Base-by-base conservation (phyloP, 148 eudicot genomes). In the Rhododendron williamsianum region DNA sequence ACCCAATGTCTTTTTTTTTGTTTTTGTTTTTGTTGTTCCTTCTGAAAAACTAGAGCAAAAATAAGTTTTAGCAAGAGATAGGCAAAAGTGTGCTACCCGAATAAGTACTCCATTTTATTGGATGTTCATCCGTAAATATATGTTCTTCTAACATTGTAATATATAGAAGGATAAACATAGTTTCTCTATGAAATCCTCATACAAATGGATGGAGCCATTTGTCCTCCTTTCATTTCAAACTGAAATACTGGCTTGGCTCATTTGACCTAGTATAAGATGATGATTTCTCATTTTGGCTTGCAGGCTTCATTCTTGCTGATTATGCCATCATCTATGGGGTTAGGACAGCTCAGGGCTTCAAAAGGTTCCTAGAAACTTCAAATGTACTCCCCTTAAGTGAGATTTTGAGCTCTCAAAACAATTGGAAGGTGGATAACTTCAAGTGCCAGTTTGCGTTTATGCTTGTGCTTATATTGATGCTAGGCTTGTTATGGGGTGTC, bases 281-380 rank as follows among this genome's bases (percentile, higher is more conserved):
- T 6, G 38, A 48, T 2, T 49, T 86, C 60, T 81, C 1, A 2
- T 9, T 23, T 51, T 45, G 83, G 38, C 52, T 78, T 88, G 87
- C 90, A 96, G 99, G 98, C 65, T 83, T 94, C 79, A 87, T 91
- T 87, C 99, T 96, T 85, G 91, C 85, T 69, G 93, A 90, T 10
- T 90, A 86, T 84, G 92, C 97, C 13, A 94, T 96, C 35, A 90
- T 90, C 45, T 81, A 87, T 49, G 98, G 98, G 16, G 81, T 96
- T 6, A 91, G 89, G 87, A 95, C 96, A 54, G 98, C 97, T 78
- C 86, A 91, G 69, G 92, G 91, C 35, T 87, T 91, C 76, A 87
- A 87, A 80, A 87, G 88, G 88, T 86, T 93, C 63, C 73, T 87
- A 8, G 63, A 54, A 77, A 88, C 49, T 46, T 45, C 21, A 6